Conservation (phyloP, 1,139 yeast species). For the Wickerhamomyces sp. region DNA sequence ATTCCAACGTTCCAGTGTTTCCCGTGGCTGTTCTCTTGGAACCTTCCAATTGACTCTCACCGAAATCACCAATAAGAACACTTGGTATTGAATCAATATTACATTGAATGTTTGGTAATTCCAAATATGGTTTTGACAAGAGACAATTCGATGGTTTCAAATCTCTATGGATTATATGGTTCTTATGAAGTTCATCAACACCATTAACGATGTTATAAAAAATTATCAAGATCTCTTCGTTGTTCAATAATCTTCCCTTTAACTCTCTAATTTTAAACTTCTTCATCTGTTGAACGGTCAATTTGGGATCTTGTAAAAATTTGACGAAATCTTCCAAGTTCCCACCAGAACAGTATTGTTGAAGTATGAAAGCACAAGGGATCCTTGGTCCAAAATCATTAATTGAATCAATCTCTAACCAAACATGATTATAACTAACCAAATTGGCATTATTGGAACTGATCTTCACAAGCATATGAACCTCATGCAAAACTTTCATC, state of each 20-base stretch:
- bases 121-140: slow-evolving; percentile 36
- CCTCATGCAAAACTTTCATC: slow-evolving; percentile 70
- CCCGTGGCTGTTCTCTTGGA: slow-evolving; percentile 57
- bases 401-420: slow-evolving; percentile 73
- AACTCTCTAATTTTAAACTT: slow-evolving; percentile 26
- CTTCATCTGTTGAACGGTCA: slow-evolving; percentile 20
- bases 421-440: slow-evolving; percentile 84
- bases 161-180: slow-evolving; percentile 80
- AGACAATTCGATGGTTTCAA: slow-evolving; percentile 85
- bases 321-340: slow-evolving; percentile 66
- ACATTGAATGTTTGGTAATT: slow-evolving; percentile 5
- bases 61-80: slow-evolving; percentile 80
- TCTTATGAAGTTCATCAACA: slow-evolving; percentile 62
- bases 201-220: slow-evolving; percentile 67
- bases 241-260: slow-evolving; percentile 29
- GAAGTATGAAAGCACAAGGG: slow-evolving; percentile 80
- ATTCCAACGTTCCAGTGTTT: slow-evolving; percentile 81
- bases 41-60: slow-evolving; percentile 79
- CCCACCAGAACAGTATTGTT: slow-evolving; percentile 87
- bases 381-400: slow-evolving; percentile 54
- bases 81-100: slow-evolving; percentile 44
- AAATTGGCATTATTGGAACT: slow-evolving; percentile 53
- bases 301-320: slow-evolving; percentile 25
- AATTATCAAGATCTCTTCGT: slow-evolving; percentile 55
- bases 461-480: slow-evolving; percentile 47